Conservation (phyloP, 2,329 filamentous ascomycete genomes). For the Coniochaeta sp. region DNA sequence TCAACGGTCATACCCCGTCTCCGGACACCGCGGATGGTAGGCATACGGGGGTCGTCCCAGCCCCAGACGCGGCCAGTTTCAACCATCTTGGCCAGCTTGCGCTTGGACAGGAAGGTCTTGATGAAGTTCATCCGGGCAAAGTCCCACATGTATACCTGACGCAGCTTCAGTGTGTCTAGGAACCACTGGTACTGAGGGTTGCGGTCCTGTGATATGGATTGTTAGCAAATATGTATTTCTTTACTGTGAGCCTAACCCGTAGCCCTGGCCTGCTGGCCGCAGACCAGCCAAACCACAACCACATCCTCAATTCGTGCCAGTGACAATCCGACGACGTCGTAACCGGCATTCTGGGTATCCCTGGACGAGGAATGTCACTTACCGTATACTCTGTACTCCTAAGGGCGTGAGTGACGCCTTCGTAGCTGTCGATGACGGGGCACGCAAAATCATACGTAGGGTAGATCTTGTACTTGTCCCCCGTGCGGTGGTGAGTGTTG, state of each 20-base stretch:
- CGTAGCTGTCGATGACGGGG: conserved; percentile 71
- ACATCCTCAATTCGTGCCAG: no score
- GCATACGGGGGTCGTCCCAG: conserved; percentile 85
- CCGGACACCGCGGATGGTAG: conserved; percentile 72
- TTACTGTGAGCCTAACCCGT: no score
- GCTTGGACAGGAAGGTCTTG: conserved; percentile 75
- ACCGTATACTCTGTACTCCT: conserved; percentile 59
- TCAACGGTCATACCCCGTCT: conserved; percentile 73
- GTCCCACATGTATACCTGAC: conserved; percentile 77
- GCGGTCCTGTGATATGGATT: no score
- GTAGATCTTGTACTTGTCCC: conserved; percentile 76
- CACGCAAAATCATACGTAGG: conserved; percentile 84
- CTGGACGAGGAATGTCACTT: no score
- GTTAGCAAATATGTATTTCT: no score
- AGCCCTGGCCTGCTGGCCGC: no score
- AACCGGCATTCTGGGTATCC: no score
- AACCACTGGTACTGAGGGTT: conserved; percentile 88
- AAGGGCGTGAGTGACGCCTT: conserved; percentile 78
- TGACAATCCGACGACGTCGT: no score
- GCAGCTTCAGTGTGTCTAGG: conserved; percentile 64
- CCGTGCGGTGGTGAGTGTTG: conserved; percentile 68
- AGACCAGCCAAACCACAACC: no score
- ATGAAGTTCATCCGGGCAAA: conserved; percentile 82
- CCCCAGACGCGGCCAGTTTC: conserved; percentile 70
- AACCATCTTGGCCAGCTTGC: conserved; percentile 78